Base-by-base conservation (phyloP, 768 basidiomycete genomes). In the Russula compacta region DNA sequence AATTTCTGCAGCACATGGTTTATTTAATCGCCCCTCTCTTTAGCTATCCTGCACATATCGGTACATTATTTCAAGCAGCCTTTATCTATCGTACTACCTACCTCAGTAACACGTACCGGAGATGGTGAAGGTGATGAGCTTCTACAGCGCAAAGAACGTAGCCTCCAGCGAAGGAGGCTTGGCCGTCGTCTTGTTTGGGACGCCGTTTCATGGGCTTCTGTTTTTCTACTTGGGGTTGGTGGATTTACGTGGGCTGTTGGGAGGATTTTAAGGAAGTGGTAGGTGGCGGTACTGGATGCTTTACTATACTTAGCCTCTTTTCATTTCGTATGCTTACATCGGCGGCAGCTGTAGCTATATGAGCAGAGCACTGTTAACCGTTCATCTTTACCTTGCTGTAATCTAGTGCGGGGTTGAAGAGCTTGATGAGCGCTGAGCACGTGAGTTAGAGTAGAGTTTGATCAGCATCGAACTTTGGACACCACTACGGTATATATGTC, bases 61-160 rank as follows among this genome's bases (percentile, higher is more conserved):
- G 83, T 85, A 4, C 93, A 95, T 74, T 85, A 91, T 69, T 86
- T 97, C 74, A 84, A 84, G 60, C 83, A 84, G 3, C 94, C 94
- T 2, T 77, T 94, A 3, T 78, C 89, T 0, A 97, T 97, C 68
- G 79, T 95, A 58, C 80, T 93, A 40, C 87, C 84, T n/a, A 58
- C 56, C 49, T 69, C 66, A 19, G 39, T 21, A 19, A 3, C 48
- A 6, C 61, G 40, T 33, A 36, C 55, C 9, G 55, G 42, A 53
- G 61, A 53, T 35, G 56, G 61, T 12, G 61, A 58, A 19, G 33
- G 76, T 19, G 87, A 90, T 68, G 85, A 88, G 59, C 81, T 98
- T 21, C 74, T 98, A 36, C 83, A 89, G 67, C 79, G 89, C 63
- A 98, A 98, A 75, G 94, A 98, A 72, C 77, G 83, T 49, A 84